Base-by-base conservation (phyloP, 2,329 filamentous ascomycete species). In the Monascus ruber region DNA sequence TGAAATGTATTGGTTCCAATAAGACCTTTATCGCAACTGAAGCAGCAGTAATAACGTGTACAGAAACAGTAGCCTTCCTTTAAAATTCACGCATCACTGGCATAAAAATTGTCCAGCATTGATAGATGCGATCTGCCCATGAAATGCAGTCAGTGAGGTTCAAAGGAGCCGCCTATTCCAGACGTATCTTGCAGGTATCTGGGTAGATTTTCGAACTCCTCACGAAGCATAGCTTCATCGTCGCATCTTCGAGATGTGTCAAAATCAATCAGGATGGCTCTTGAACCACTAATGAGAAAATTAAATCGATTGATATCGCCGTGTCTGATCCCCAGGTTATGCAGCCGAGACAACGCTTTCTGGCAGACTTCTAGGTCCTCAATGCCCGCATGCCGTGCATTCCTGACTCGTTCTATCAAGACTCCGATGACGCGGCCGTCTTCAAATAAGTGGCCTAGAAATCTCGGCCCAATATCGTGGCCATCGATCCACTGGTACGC, bases 371-470 rank as follows among this genome's bases (percentile, higher is more conserved):
- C 34, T 37, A 56, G 5, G 39, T 58, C 54, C 24, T 47, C 6
- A 34, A 37, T 24, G 3, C 44, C 42, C 7, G 52, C 54, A 34
- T 57, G 51, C 7, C 49, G 45, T 26, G 47, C 51, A 50, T 47
- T 25, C 0, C 33, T 33, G 5, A 58, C 47, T 5, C 43, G 41
- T 44, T 63, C 59, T 38, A 64, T 48, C 6, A 66, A 33, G 41
- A 69, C 64, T 5, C 64, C 62, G 36, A 68, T 65, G 9, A 63
- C 56, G 29, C 63, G 48, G 2, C 54, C 59, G 3, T 54, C 44
- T 45, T 69, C 64, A 2, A 45, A 56, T 28, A 68, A 42, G 35
- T 66, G 60, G 2, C 55, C 65, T 4, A 67, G 50, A 38, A 69
- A 65, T 28, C 42, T 39, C 2, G 64, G 65, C 6, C 54, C 60